Base-by-base conservation (phyloP, 2,329 filamentous ascomycete genomes). In the Aspergillus fijiensis region DNA sequence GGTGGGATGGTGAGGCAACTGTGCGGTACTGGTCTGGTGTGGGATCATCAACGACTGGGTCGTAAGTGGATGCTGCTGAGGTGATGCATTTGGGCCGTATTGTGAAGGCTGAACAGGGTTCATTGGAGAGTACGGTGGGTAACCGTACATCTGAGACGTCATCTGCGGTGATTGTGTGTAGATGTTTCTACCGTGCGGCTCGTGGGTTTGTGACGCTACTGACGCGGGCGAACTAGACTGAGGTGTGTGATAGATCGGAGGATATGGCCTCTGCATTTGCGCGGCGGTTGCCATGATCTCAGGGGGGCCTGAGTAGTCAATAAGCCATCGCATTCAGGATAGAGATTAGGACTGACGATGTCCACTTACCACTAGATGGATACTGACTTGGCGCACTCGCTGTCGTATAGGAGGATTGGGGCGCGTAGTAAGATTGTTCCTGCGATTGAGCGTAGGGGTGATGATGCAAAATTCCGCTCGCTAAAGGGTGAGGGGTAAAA, bases 151-250 rank as follows among this genome's bases (percentile, higher is more conserved):
- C 39, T 89, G 87, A 67, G 90, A 90, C 68, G 91, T 85, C 77
- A 96, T 86, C 76, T 95, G 91, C 58, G 89, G 87, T 54, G 89
- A 89, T 70, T 93, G 90, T 39, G 87, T 89, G 77, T 97, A 98
- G 73, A 98, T 85, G 70, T 87, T 89, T 68, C 93, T 85, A 59
- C 81, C 83, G 79, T 96, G 91, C 72, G 94, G 91, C 73, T 98
- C 94, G 77, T 96, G 92, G 59, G 87, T 85, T 60, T 92, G 91
- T 35, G 94, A 97, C 64, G 93, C 90, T 69, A 97, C 93, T 54
- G 93, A 96, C 45, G 92, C 91, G 52, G 94, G 94, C 58, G 94
- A 96, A 77, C 94, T 96, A 59, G 93, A 96, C 80, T 97, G 93
- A 58, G 93, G 92, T 19, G 93, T 96, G 77, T 97, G 91, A 75